phyloP scores from a whole-genome alignment of 1,284 basidiomycete genomes.

The Malassezia pachydermatis region DNA sequence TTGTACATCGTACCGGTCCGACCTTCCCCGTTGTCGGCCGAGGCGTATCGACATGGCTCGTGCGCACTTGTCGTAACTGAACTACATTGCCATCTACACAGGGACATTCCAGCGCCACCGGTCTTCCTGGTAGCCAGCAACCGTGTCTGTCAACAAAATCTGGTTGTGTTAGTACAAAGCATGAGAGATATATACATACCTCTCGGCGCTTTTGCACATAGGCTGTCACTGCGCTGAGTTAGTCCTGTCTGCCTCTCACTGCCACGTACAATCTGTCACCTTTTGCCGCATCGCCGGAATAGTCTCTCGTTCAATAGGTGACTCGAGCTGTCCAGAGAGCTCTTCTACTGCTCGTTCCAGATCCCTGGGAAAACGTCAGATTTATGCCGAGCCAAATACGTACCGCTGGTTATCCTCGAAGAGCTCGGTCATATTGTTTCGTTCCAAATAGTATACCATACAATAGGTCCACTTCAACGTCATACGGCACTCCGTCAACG shows the following conservation, averaged over 20 bases:
- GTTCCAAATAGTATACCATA: constrained; percentile 89
- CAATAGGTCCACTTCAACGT: constrained; percentile 99
- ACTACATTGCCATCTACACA: constrained; percentile 21
- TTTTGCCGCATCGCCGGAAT: constrained; percentile 75
- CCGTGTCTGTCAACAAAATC: constrained; percentile 86
- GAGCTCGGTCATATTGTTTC: constrained; percentile 83
- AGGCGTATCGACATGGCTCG: neutral
- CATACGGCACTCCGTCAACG: constrained; percentile 69
- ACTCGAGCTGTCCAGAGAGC: constrained; percentile 79
- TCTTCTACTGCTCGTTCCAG: constrained; percentile 90
- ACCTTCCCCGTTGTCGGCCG: constrained; percentile 9
- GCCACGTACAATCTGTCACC: constrained; percentile 64
- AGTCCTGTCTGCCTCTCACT: too few species aligned
- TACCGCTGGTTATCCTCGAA: constrained; percentile 92
- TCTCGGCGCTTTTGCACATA: constrained; percentile 92
- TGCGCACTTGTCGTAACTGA: neutral
- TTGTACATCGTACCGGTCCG: too few species aligned
- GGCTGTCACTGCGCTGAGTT: constrained; percentile 43
- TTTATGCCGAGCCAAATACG: neutral
- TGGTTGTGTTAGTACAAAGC: neutral
- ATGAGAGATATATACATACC: constrained; percentile 46
- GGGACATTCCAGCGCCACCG: constrained; percentile 51
- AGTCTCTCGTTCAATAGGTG: constrained; percentile 71
- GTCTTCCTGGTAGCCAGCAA: constrained; percentile 76
- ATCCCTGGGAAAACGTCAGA: constrained; percentile 56